Base-by-base conservation (phyloP, 1,139 yeast species). In the Magnusiomyces starmeri region DNA sequence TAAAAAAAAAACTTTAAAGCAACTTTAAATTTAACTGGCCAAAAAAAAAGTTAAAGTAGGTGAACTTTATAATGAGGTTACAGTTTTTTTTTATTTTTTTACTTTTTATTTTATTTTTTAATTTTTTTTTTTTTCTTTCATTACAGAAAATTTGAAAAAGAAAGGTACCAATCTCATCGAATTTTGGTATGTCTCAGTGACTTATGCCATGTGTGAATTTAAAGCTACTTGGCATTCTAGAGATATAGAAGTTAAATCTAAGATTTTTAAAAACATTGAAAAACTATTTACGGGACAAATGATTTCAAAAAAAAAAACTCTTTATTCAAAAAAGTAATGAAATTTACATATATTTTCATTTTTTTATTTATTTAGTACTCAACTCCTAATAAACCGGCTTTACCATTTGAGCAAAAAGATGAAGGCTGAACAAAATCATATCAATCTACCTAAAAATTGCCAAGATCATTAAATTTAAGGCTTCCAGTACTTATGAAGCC, bases 111-210 rank as follows among this genome's bases (percentile, higher is more conserved):
- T 18, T n/a, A 32, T 32, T 18, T 6, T 10, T 6, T n/a, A n/a
- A 4, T 10, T 32, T 32, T 32, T 32, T 10, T 32, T 12, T 32
- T 32, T 32, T 32, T 32, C n/a, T 32, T 10, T 32, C 37, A 32
- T 32, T 4, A 32, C 18, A 14, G n/a, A 32, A 32, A 32, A 18
- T 8, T 18, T 6, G 37, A 14, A 18, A 32, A 32, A 32, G n/a
- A 32, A 32, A 32, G 37, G 37, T 32, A 32, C 37, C 37, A 32
- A 32, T 32, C 37, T 32, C 37, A 32, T 32, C 37, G 37, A 32
- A 32, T 32, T 32, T 32, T 32, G 37, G 37, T 32, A 32, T 32
- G 37, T 32, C 37, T 32, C 37, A 32, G 37, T n/a, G n/a, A n/a
- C n/a, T n/a, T n/a, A n/a, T n/a, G n/a, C n/a, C n/a, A n/a, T n/a